phyloP scores from a whole-genome alignment of 2,329 filamentous ascomycete genomes.

The Lachnellula suecica region DNA sequence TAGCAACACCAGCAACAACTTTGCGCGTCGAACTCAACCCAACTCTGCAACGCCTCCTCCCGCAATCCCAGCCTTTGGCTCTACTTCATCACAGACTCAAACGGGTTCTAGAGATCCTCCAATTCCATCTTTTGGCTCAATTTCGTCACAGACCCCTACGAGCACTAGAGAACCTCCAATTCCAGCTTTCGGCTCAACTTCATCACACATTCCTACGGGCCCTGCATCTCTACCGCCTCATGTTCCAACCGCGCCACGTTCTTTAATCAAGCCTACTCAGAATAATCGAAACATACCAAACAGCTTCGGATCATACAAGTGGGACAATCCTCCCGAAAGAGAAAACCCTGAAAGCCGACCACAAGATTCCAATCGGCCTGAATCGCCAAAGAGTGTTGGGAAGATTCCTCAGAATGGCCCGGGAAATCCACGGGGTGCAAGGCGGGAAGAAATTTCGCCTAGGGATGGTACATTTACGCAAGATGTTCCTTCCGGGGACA shows the following conservation, averaged over 20 bases:
- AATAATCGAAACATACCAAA: not conserved
- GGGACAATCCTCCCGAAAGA: conserved; percentile 1
- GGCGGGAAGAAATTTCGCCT: not conserved
- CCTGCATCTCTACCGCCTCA: conserved; percentile 3
- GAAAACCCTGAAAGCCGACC: not conserved
- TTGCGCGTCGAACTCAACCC: conserved; percentile 36
- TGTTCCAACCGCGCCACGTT: conserved; percentile 8
- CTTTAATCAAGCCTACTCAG: too few relatives aligned
- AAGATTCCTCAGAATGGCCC: not conserved
- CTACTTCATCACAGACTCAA: conserved; percentile 22
- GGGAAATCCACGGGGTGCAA: not conserved
- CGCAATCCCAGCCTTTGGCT: conserved; percentile 55
- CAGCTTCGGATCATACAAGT: not conserved
- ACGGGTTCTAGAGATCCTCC: conserved; percentile 20
- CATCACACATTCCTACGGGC: conserved; percentile 10
- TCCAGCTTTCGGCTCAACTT: conserved; percentile 51
- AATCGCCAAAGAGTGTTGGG: not conserved
- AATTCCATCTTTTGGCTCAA: conserved; percentile 54
- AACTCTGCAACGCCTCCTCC: conserved; percentile 52
- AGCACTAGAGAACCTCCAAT: conserved; percentile 35
- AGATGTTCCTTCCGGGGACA: not conserved
- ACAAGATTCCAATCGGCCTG: not conserved
- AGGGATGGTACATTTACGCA: not conserved
- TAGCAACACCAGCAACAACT: too few relatives aligned
- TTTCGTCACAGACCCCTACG: conserved; percentile 14